A percentile compares a stretch with the other conserved stretches of the same genome.
Evolutionary conservation across 768 basidiomycete genomes (phyloP).

Genomic region (Boletus subcaerulescens): DNA sequence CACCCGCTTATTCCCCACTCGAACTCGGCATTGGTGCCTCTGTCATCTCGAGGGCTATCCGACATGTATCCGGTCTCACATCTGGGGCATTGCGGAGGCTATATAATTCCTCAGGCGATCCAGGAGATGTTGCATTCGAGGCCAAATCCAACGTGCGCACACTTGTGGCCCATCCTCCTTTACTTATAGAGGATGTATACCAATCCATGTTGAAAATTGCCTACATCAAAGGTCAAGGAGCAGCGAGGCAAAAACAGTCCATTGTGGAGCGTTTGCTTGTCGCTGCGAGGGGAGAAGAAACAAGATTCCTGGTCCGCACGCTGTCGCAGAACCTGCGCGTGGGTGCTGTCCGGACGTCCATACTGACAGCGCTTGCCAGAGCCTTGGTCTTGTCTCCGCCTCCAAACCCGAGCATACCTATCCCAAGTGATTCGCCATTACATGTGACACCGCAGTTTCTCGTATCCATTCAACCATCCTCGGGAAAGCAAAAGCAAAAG

Average conservation of each 20-base stretch:
- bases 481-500: conserved; percentile 30
- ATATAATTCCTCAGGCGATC: conserved; percentile 75
- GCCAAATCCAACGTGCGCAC: conserved; percentile 77
- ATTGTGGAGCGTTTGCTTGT: conserved; percentile 82
- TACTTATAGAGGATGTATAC: conserved; percentile 66
- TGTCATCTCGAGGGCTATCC: conserved; percentile 67
- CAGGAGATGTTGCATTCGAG: conserved; percentile 84
- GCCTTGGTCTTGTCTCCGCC: conserved; percentile 65
- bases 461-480: conserved; percentile 16
- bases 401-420: conserved; percentile 18
- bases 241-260: conserved; percentile 70
- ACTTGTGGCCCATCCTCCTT: conserved; percentile 65
- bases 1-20: conserved; percentile 67
- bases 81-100: conserved; percentile 55
- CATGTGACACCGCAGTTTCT: conserved; percentile 24
- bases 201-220: conserved; percentile 65
- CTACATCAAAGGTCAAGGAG: conserved; percentile 67
- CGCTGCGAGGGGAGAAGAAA: conserved; percentile 82
- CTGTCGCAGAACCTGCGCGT: conserved; percentile 77
- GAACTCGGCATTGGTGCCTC: conserved; percentile 71
- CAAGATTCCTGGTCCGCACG: conserved; percentile 76
- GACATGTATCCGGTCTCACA: conserved; percentile 66
- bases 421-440: conserved; percentile 24
- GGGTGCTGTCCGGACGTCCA: conserved; percentile 82
- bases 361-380: conserved; percentile 76